phyloP scores from a whole-genome alignment of 208 protist genomes.

The Crithidia mellificae region DNA sequence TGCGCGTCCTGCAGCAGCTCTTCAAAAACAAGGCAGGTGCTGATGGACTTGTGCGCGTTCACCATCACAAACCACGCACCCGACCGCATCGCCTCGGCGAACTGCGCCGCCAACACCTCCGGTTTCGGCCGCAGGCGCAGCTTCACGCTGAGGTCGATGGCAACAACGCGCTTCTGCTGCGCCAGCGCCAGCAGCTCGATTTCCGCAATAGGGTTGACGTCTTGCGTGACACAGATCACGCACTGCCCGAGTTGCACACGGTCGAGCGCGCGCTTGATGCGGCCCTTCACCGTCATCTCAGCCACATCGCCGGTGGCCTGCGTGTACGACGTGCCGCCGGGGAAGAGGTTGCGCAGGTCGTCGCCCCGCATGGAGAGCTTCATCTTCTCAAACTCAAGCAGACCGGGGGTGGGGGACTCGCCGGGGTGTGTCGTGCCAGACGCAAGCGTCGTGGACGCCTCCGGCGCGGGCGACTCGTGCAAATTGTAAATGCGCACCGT shows the following conservation, averaged over 20 bases:
- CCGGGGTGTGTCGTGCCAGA: slow-evolving; percentile 6
- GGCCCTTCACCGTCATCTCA: slow-evolving; percentile 42
- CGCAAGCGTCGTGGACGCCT: background rate
- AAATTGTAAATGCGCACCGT: slow-evolving; percentile 39
- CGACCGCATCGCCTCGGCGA: slow-evolving; percentile 62
- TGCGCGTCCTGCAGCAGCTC: slow-evolving; percentile 66
- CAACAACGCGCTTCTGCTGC: slow-evolving; percentile 35
- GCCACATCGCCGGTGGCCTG: slow-evolving; percentile 14
- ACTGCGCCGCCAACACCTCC: slow-evolving; percentile 49
- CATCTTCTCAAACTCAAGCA: slow-evolving; percentile 85
- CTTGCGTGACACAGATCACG: slow-evolving; percentile 78
- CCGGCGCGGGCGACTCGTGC: slow-evolving; percentile 10
- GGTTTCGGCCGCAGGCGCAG: slow-evolving; percentile 70
- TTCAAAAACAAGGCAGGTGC: slow-evolving; percentile 59
- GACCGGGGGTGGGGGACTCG: slow-evolving; percentile 29
- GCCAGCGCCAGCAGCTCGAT: slow-evolving; percentile 73
- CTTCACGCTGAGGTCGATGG: slow-evolving; percentile 74
- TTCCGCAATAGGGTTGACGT: slow-evolving; percentile 80
- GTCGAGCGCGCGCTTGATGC: slow-evolving; percentile 49
- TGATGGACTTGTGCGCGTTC: slow-evolving; percentile 88
- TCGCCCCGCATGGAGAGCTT: slow-evolving; percentile 41
- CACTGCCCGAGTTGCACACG: slow-evolving; percentile 46
- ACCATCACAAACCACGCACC: slow-evolving; percentile 78
- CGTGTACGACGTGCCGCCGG: background rate
- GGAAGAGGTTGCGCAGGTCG: slow-evolving; percentile 25